phyloP scores from a whole-genome alignment of 2,329 filamentous ascomycete genomes.

The Arachnomyces sp. region DNA sequence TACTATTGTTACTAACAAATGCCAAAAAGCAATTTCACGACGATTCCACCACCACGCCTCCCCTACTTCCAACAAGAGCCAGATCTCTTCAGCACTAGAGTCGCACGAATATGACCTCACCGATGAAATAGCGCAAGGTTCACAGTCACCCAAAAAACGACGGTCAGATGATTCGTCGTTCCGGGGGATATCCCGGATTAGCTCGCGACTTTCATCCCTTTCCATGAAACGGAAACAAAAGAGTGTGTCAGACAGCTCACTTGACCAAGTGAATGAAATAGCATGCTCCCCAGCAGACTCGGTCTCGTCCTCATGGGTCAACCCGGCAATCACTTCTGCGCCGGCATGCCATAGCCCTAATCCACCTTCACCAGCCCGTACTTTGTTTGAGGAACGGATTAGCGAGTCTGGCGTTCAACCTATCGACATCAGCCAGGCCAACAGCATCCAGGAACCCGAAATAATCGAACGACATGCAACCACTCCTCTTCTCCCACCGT shows the following conservation, averaged over 20 bases:
- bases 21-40: conserved; percentile 9
- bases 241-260: conserved; percentile 27
- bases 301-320: conserved; percentile 32
- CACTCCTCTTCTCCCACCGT: conserved; percentile 77
- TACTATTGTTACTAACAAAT: conserved; percentile 7
- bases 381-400: conserved; percentile 51
- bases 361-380: conserved; percentile 56
- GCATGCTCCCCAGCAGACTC: conserved; percentile 37
- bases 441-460: conserved; percentile 48
- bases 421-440: conserved; percentile 49
- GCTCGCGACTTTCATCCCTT: conserved; percentile 63
- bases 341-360: conserved; percentile 45
- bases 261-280: conserved; percentile 23
- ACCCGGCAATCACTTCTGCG: conserved; percentile 27
- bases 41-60: conserved; percentile 7
- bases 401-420: conserved; percentile 43
- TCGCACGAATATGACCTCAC: conserved; percentile 40
- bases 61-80: neutral
- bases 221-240: conserved; percentile 43
- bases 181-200: conserved; percentile 57
- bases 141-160: conserved; percentile 49
- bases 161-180: conserved; percentile 41
- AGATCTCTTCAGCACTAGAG: conserved; percentile 15
- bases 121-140: conserved; percentile 57
- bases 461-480: conserved; percentile 51